Base-by-base conservation (phyloP, 2,329 filamentous ascomycete species). In the Byssothecium circinans region DNA sequence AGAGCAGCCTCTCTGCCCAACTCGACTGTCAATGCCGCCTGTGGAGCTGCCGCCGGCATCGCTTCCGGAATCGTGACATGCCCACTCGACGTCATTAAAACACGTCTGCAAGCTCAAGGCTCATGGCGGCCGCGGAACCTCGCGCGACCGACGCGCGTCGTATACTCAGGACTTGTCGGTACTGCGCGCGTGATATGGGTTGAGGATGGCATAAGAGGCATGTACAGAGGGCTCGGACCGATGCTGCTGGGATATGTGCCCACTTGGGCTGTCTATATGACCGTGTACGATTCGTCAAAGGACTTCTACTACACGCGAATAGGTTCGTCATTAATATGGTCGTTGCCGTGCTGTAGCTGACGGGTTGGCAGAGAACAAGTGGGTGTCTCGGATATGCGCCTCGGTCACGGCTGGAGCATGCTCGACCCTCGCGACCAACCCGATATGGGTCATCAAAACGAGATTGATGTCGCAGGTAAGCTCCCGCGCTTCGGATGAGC, bases 401-500 rank as follows among this genome's bases (percentile, higher is more conserved):
- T 96, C 94, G 8, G 83, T 99, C 51, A 82, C 91, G 47, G 94
- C 92, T 19, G 94, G 94, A 43, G 91, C 85, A 52, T 96, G 88
- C 75, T 96, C 91, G 58, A 99, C 94, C 3, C 81, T 97, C 54
- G 88, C 87, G 53, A 99, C 94, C 19, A 99, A 97, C 71, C 94
- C 94, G 1, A 99, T 99, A 52, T 99, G 94, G 94, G 94, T 99
- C 30, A 96, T 99, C 76, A 99, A 99, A 75, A 99, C 94, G 40
- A 82, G 94, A 58, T 82, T 99, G 60, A 97, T 97, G 94, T 96
- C 94, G 30, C 94, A 97, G 75, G 87, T 85, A 18, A 85, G 82
- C 56, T 71, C 77, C 30, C 78, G 75, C 52, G 76, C 81, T 55
- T 78, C 73, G 25, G 77, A 74, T 64, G 72, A 74, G 46, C 74